Percentiles rank a stretch among this genome's conserved stretches.
Conservation (phyloP, 2,329 filamentous ascomycete genomes). For the Epichloe elymi region DNA sequence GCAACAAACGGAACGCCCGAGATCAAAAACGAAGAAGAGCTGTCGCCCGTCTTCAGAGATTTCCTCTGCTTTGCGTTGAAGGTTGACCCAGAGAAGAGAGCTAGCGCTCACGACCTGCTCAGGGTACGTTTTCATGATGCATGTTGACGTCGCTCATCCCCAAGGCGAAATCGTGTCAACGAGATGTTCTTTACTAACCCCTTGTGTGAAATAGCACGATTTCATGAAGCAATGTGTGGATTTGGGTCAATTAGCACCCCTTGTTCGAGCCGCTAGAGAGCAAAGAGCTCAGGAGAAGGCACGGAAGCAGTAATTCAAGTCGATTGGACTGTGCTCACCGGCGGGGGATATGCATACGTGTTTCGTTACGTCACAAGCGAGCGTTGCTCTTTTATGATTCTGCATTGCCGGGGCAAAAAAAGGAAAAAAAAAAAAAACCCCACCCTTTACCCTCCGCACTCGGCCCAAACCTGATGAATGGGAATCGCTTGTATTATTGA, state of each 20-base stretch:
- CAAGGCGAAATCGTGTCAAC: no score
- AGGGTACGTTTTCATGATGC: constrained; percentile 47
- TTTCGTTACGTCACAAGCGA: constrained; percentile 4
- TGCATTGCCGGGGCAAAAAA: not conserved
- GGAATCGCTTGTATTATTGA: not conserved
- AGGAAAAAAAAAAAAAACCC: not conserved
- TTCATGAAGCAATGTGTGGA: constrained; percentile 70
- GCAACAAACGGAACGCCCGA: constrained; percentile 90
- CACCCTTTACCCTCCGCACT: not conserved
- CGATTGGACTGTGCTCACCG: not conserved
- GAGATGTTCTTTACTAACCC: not conserved
- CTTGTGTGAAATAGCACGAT: constrained; percentile 43
- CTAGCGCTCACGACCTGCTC: constrained; percentile 84
- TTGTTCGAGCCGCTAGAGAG: constrained; percentile 75
- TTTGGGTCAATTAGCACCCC: constrained; percentile 63
- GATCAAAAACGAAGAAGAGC: constrained; percentile 82
- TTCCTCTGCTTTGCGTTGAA: constrained; percentile 89
- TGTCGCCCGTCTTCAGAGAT: constrained; percentile 74
- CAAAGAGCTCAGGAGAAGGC: constrained; percentile 78
- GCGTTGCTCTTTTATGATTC: constrained; percentile 4
- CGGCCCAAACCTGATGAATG: not conserved
- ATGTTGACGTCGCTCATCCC: not conserved
- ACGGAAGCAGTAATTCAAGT: constrained; percentile 35
- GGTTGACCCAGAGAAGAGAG: constrained; percentile 93
- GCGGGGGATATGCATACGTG: constrained; percentile 1